Evolutionary conservation across 495 filamentous ascomycete genomes (phyloP).

Genomic region (Trichoderma virens): DNA sequence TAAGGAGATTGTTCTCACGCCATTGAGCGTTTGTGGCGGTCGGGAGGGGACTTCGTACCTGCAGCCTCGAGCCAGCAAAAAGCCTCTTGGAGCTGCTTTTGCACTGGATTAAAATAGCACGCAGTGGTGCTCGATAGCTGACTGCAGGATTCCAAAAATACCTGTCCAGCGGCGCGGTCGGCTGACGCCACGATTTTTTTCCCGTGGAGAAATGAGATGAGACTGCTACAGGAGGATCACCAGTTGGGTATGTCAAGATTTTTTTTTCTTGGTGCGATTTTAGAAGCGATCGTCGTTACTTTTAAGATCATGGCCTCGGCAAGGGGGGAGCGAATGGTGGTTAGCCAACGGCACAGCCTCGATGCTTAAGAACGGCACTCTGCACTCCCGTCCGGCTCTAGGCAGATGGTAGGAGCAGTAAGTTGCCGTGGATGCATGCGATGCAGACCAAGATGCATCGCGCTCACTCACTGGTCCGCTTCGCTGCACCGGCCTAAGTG

Average conservation of each 20-base stretch:
- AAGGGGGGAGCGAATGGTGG: neutral
- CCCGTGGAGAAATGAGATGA: neutral
- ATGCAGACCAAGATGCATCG: too few species aligned
- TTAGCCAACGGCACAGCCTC: neutral
- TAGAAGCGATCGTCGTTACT: neutral
- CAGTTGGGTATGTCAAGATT: neutral
- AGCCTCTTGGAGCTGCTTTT: neutral
- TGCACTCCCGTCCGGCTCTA: neutral
- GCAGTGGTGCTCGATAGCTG: neutral
- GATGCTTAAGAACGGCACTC: neutral
- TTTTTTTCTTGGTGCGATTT: neutral
- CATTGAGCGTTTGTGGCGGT: neutral
- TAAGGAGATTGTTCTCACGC: neutral
- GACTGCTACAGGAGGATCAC: neutral
- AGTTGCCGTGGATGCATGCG: too few species aligned
- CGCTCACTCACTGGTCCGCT: too few species aligned
- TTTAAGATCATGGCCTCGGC: neutral
- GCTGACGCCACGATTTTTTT: neutral
- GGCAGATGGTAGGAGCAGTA: neutral
- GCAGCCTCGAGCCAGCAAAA: neutral
- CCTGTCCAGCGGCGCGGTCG: neutral
- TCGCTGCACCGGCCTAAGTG: too few species aligned
- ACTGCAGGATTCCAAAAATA: constrained; percentile 5
- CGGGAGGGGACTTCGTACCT: neutral
- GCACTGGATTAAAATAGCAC: neutral